phyloP scores from a whole-genome alignment of 1,284 basidiomycete species.

The Coniferiporia sulphurascens region DNA sequence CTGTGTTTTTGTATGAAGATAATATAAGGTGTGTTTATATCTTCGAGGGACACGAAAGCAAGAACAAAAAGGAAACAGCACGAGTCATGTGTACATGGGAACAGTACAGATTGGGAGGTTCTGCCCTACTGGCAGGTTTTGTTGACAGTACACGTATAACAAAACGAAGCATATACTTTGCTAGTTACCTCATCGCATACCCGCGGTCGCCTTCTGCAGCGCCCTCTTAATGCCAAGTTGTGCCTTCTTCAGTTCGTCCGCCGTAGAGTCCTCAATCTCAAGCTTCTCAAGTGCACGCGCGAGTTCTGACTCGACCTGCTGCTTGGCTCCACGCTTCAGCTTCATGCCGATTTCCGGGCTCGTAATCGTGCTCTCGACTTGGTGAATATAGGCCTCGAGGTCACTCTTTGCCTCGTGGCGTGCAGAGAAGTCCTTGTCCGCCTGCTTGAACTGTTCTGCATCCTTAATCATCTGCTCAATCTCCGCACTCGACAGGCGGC shows the following conservation, averaged over 20 bases:
- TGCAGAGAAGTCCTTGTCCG: slow-evolving; percentile 95
- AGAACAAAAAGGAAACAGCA: neutral
- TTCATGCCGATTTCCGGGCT: slow-evolving; percentile 95
- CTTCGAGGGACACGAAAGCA: neutral
- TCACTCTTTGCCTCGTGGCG: slow-evolving; percentile 96
- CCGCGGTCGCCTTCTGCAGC: slow-evolving; percentile 83
- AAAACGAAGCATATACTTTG: slow-evolving; percentile 2
- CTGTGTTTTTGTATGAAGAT: neutral
- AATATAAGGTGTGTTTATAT: slow-evolving; percentile 3
- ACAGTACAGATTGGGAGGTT: slow-evolving; percentile 8
- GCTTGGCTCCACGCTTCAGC: slow-evolving; percentile 92
- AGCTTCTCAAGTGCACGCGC: slow-evolving; percentile 95
- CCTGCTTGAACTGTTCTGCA: slow-evolving; percentile 92
- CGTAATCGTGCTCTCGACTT: slow-evolving; percentile 89
- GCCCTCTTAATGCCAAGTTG: slow-evolving; percentile 91
- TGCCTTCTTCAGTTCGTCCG: slow-evolving; percentile 91
- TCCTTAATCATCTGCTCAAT: slow-evolving; percentile 99
- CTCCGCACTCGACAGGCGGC: slow-evolving; percentile 90
- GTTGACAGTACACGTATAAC: slow-evolving; percentile 11
- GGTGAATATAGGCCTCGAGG: slow-evolving; percentile 93
- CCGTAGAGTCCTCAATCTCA: slow-evolving; percentile 89
- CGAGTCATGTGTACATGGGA: slow-evolving; percentile 9
- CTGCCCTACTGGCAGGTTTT: slow-evolving; percentile 11
- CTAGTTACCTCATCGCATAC: slow-evolving; percentile 10
- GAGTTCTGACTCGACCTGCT: slow-evolving; percentile 91